Evolutionary conservation across 306 rosid genomes (phyloP).

Genomic region (Quercus cerris): DNA sequence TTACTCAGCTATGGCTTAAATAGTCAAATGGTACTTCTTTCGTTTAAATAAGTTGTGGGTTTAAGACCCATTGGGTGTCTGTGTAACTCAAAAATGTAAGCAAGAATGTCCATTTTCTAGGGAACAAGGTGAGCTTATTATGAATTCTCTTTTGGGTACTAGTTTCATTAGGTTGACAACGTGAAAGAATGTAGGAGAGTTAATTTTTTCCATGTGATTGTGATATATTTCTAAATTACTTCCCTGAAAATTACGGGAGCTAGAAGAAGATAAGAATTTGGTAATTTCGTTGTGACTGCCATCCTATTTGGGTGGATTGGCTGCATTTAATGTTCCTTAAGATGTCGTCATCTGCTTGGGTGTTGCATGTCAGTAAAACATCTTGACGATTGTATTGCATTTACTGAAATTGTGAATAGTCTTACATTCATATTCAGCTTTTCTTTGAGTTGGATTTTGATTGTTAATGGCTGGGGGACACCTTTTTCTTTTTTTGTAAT

Average conservation of each 20-base stretch:
- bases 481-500: constrained; percentile 8
- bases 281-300: neutral
- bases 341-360: neutral
- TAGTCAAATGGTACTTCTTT: neutral
- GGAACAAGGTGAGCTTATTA: neutral
- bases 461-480: constrained; percentile 1
- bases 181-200: neutral
- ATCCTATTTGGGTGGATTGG: neutral
- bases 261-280: neutral
- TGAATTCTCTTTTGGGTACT: neutral
- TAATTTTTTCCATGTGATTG: neutral
- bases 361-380: neutral
- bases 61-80: neutral
- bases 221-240: neutral
- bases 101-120: neutral
- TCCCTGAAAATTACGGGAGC: neutral
- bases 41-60: neutral
- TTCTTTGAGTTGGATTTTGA: neutral
- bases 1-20: neutral
- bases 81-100: neutral
- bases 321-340: neutral
- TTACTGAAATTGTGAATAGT: neutral
- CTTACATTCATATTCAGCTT: neutral
- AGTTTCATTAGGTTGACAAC: neutral
- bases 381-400: neutral